Evolutionary conservation across 2,329 filamentous ascomycete species (phyloP), one percentile per base, ranked within the genome.

Genomic region (Leptographium wingfieldii): DNA sequence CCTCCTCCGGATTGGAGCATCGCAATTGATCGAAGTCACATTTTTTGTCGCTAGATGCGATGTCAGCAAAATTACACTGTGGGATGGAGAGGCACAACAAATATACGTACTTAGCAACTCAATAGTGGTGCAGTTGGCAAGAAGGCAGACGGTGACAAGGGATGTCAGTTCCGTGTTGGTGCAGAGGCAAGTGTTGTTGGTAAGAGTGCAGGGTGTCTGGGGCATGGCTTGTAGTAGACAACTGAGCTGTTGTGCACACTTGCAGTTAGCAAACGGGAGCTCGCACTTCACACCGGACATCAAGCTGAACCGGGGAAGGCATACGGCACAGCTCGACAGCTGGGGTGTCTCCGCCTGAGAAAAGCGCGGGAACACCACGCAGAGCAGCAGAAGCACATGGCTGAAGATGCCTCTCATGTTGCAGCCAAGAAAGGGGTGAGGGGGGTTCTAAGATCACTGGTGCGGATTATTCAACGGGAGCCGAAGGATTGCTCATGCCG

Each of bases 1-100:
- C 61, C 69, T 71, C 58, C 69, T 65, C 6, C 61, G 62, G 7
- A 65, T 51, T 12, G 58, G 65, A 14, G 62, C 65, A 54, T 63
- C 60, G 62, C 67, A 72, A 19, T 62, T 64, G 4, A 63, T 67
- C 2, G 66, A 60, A 3, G 65, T 69, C 5, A 65, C 51, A 59
- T 68, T 67, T 25, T 62, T 65, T 10, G 62, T 66, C 19, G 54
- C 63, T 65, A 31, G 2, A 38, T 31, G 22, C 2, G 38, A 38
- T 35, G 19, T 19, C 25, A 35, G 52, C 7, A 14, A 29, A 25
- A 54, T n/a, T n/a, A 54, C 22, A 10, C 12, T 16, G 14, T 3
- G 35, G n/a, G 29, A 16, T 25, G 10, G 22, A 6, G 14, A n/a
- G 3, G 38, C 22, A 56, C 19, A 10, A 2, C 16, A 2, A 35